Base-by-base conservation (phyloP, 2,329 filamentous ascomycete genomes). In the Huntiella abstrusa region DNA sequence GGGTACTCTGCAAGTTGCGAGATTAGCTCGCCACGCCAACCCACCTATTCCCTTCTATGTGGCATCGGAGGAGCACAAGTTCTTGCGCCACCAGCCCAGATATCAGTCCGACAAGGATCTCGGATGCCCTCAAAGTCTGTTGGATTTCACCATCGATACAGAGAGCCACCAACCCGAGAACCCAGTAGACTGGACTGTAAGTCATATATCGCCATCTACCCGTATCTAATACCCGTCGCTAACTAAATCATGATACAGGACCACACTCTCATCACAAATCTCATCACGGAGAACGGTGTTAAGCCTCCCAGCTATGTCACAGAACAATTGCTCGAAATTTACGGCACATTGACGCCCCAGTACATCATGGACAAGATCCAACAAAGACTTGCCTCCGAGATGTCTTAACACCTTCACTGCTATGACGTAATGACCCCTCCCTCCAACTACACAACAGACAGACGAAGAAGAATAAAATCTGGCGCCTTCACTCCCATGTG, bases 31-130 rank as follows among this genome's bases (percentile, higher is more conserved):
- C 55, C 60, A 62, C 22, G 67, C 67, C 39, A 75, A 78, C 35
- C 52, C 52, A 11, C 51, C 45, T 11, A 78, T 83, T 52, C 82
- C 82, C 0, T 84, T 96, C 54, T 94, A 92, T 57, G 86, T 94
- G 13, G 86, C 91, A 4, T 82, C 82, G 1, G 91, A 98, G 66
- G 92, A 83, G 55, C 91, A 98, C 68, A 98, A 98, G 64, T 95
- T 98, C 58, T 85, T 92, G 40, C 73, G 86, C 55, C 71, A 91
- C 47, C 22, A 47, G 19, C 84, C 88, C 1, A 65, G 91, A 16
- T 77, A 80, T 52, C 85, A 94, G 62, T 44, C 41, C 28, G 51
- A 52, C 37, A 75, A 79, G 49, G 83, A 91, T 57, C 65, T 93
- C 49, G 83, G 83, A 0, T 66, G 93, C 53, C 73, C 80, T 57